Conservation (phyloP, 805 yeast genomes). For the Diddensiella transvaalensis region DNA sequence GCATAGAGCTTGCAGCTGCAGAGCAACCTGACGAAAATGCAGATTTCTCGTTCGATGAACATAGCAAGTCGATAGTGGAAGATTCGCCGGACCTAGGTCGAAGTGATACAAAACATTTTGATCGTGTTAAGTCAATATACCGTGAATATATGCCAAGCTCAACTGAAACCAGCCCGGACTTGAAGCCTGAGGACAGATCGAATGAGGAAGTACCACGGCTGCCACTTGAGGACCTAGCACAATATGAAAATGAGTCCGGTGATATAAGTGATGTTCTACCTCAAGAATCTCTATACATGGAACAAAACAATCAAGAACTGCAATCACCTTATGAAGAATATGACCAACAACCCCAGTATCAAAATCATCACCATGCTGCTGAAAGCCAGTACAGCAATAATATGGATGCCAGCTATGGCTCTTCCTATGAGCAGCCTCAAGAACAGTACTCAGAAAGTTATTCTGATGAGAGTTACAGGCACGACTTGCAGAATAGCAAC, state of each 20-base stretch:
- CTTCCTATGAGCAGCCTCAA: background rate
- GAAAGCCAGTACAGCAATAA: background rate
- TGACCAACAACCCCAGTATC: background rate
- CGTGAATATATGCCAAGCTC: constrained; percentile 25
- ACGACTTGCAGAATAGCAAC: no score
- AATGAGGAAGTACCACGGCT: background rate
- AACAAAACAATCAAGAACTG: background rate
- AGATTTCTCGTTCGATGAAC: constrained; percentile 8
- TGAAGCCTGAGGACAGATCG: background rate
- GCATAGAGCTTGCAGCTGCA: constrained; percentile 1
- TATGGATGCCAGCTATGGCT: background rate
- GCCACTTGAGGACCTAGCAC: constrained; percentile 1
- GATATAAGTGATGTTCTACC: background rate
- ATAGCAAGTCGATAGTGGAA: background rate
- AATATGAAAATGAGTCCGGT: background rate
- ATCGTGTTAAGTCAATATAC: constrained; percentile 27
- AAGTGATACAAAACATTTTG: constrained; percentile 25
- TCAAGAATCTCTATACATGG: background rate
- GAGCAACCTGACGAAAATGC: background rate
- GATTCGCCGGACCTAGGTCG: constrained; percentile 14
- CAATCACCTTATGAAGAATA: background rate
- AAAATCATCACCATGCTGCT: background rate
- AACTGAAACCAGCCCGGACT: constrained; percentile 10
- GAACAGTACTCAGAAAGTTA: background rate
- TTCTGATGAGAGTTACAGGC: background rate